Conservation (phyloP, 1,284 basidiomycete genomes). For the Entoloma clypeatum region DNA sequence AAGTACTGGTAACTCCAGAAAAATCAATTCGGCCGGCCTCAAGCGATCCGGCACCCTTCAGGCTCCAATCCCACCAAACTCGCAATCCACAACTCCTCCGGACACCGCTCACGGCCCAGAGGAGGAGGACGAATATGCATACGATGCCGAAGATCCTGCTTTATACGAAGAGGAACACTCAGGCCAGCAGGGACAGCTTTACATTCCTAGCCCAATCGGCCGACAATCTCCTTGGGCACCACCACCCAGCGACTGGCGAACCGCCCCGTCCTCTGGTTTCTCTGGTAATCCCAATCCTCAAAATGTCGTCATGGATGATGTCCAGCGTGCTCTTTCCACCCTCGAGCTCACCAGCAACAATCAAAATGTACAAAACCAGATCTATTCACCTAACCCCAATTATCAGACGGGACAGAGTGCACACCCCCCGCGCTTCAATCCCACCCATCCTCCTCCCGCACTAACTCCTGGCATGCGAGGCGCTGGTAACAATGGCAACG, state of each 20-base stretch:
- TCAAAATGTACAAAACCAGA: constrained; percentile 13
- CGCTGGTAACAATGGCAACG: constrained; percentile 35
- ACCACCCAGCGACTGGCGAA: constrained; percentile 59
- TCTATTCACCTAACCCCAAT: constrained; percentile 21
- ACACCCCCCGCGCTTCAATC: constrained; percentile 67
- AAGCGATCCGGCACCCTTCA: constrained; percentile 76
- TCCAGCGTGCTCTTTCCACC: constrained; percentile 64
- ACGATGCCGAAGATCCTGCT: constrained; percentile 51
- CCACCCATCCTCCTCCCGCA: constrained; percentile 45
- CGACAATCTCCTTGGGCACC: constrained; percentile 65
- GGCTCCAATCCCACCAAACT: constrained; percentile 38
- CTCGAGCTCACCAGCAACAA: constrained; percentile 52
- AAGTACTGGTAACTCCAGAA: constrained; percentile 43
- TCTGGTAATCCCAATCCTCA: constrained; percentile 21
- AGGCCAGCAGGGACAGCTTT: constrained; percentile 38
- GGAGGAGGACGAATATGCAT: constrained; percentile 47
- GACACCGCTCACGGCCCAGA: constrained; percentile 45
- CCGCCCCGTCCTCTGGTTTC: constrained; percentile 34
- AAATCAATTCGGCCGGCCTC: constrained; percentile 44
- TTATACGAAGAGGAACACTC: constrained; percentile 30
- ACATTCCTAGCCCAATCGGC: constrained; percentile 59
- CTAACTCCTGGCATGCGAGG: constrained; percentile 38
- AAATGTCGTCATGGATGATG: constrained; percentile 61
- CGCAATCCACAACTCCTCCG: constrained; percentile 34
- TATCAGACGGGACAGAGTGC: constrained; percentile 46